phyloP scores from a whole-genome alignment of 345 rosid genomes.

The Sonneratia caseolaris region DNA sequence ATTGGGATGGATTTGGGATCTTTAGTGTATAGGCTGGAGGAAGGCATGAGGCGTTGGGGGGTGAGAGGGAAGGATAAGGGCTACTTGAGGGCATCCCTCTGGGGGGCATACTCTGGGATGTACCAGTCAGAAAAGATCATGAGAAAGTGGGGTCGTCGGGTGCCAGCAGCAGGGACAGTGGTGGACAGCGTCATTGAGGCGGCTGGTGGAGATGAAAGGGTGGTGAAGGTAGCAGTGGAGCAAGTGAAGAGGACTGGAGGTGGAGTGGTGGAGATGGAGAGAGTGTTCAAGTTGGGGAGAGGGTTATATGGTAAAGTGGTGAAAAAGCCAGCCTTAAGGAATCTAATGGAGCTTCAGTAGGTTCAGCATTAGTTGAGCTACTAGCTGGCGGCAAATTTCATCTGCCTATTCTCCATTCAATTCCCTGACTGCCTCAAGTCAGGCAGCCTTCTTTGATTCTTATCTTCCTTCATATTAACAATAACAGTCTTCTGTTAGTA shows the following conservation, averaged over 20 bases:
- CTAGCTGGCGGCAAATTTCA: background rate
- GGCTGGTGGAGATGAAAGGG: slow-evolving; percentile 60
- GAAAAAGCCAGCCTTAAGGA: slow-evolving; percentile 58
- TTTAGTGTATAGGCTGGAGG: slow-evolving; percentile 47
- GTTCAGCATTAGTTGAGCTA: background rate
- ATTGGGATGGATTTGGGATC: slow-evolving; percentile 51
- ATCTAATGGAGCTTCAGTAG: slow-evolving; percentile 33
- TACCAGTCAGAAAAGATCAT: slow-evolving; percentile 45
- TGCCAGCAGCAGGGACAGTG: slow-evolving; percentile 41
- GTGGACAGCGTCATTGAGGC: slow-evolving; percentile 48
- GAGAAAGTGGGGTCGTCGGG: slow-evolving; percentile 64
- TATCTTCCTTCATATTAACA: background rate
- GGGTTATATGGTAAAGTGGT: slow-evolving; percentile 66
- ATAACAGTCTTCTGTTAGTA: background rate
- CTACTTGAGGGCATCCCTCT: slow-evolving; percentile 67
- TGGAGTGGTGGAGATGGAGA: slow-evolving; percentile 39
- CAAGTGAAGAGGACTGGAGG: slow-evolving; percentile 34
- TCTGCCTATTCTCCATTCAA: background rate
- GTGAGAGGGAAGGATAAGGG: slow-evolving; percentile 75
- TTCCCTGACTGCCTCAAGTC: background rate
- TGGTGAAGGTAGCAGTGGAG: slow-evolving; percentile 36
- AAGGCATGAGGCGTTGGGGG: slow-evolving; percentile 57
- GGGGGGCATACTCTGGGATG: slow-evolving; percentile 46
- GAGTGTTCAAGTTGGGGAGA: slow-evolving; percentile 37
- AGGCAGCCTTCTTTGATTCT: background rate